phyloP scores from a whole-genome alignment of 148 eudicot genomes.

The Vaccinium macrocarpon region DNA sequence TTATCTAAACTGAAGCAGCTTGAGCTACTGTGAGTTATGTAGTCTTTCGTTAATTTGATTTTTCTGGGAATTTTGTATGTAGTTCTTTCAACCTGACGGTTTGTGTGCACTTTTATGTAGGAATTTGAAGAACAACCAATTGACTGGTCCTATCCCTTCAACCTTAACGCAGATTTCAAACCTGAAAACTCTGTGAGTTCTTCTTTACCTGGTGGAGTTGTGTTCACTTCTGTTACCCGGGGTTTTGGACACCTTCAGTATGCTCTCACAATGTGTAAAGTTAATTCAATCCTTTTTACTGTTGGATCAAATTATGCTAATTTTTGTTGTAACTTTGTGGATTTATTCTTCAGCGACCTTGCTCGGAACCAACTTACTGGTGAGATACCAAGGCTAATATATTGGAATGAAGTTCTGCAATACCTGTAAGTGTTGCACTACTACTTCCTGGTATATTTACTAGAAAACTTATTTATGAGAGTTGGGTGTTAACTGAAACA shows the following conservation, averaged over 20 bases:
- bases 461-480: no score
- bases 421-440: conserved; percentile 45
- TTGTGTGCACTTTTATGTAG: conserved; percentile 22
- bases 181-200: conserved; percentile 59
- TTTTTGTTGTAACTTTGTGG: background rate
- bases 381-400: conserved; percentile 69
- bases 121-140: conserved; percentile 58
- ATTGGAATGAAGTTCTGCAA: conserved; percentile 79
- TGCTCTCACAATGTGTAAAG: background rate
- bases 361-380: conserved; percentile 62
- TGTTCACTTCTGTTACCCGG: background rate
- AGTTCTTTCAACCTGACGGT: background rate
- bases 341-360: conserved; percentile 42
- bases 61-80: background rate
- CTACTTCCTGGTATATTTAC: background rate
- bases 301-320: background rate
- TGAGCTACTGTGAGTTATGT: conserved; percentile 50
- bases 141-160: conserved; percentile 70
- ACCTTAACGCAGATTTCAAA: conserved; percentile 67
- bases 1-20: conserved; percentile 68
- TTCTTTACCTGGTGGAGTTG: background rate
- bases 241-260: background rate
- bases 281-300: no score
- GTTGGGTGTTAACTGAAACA: background rate
- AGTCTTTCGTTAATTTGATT: background rate